Conservation (phyloP, 441 rosid species). For the Jatropha podagrica region DNA sequence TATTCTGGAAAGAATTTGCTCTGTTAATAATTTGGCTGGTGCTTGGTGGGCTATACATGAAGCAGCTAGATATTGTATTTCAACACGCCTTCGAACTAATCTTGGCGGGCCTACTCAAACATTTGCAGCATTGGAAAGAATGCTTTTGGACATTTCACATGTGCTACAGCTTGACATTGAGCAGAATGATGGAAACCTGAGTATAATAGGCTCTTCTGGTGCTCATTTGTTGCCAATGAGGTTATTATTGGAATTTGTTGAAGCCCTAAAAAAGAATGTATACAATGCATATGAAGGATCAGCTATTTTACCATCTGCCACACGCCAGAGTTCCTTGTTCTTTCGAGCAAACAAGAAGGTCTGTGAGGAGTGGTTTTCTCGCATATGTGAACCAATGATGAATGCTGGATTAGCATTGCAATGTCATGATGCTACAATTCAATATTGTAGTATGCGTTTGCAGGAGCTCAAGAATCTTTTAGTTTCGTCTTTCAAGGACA, state of each 20-base stretch:
- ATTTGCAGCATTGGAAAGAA: slow-evolving; percentile 97
- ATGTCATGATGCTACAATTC: slow-evolving; percentile 87
- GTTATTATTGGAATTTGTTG: slow-evolving; percentile 92
- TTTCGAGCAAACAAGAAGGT: slow-evolving; percentile 97
- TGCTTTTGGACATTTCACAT: slow-evolving; percentile 92
- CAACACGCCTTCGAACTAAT: slow-evolving; percentile 89
- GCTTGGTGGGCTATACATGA: slow-evolving; percentile 99
- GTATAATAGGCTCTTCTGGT: slow-evolving; percentile 84
- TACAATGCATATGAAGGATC: slow-evolving; percentile 98
- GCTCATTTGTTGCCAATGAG: slow-evolving; percentile 97
- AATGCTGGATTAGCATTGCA: slow-evolving; percentile 94
- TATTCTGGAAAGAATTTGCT: slow-evolving; percentile 70
- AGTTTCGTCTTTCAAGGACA: slow-evolving; percentile 66
- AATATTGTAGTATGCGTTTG: slow-evolving; percentile 81
- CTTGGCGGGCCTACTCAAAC: slow-evolving; percentile 99
- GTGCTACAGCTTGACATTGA: slow-evolving; percentile 82
- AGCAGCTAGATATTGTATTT: slow-evolving; percentile 91
- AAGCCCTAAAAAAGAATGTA: slow-evolving; percentile 90
- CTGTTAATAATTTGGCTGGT: slow-evolving; percentile 82
- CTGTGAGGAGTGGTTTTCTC: slow-evolving; percentile 99
- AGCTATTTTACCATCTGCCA: slow-evolving; percentile 70
- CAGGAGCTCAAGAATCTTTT: slow-evolving; percentile 70
- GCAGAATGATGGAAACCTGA: slow-evolving; percentile 80
- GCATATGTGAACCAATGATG: slow-evolving; percentile 99
- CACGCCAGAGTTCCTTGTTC: slow-evolving; percentile 81